Evolutionary conservation across 1,139 yeast species (phyloP).

Genomic region (Diutina rugosa): DNA sequence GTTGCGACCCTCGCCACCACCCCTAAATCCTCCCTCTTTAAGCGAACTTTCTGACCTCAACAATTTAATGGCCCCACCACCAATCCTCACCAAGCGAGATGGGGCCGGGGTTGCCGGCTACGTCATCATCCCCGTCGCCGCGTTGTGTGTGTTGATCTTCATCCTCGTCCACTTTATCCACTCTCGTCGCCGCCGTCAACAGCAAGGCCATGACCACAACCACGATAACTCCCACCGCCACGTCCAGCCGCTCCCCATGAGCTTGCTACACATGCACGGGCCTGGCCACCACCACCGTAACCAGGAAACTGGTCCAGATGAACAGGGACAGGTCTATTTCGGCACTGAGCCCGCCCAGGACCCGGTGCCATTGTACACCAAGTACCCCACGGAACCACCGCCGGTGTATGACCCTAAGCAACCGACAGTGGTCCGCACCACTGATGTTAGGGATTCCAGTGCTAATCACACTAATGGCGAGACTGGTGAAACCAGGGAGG

Average conservation of each 20-base stretch:
- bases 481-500: background rate
- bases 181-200: background rate
- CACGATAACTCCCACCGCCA: background rate
- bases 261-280: background rate
- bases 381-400: background rate
- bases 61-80: background rate
- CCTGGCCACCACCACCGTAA: background rate
- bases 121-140: background rate
- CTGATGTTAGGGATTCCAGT: background rate
- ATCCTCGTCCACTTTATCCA: background rate
- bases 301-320: background rate
- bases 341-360: background rate
- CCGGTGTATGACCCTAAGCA: background rate
- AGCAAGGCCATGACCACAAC: background rate
- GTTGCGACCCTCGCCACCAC: background rate
- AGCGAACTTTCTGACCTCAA: background rate
- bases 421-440: background rate
- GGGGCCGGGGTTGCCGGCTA: background rate
- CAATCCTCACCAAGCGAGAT: background rate
- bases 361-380: background rate
- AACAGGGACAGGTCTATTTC: background rate
- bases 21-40: too few species aligned
- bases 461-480: background rate
- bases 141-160: background rate
- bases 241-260: background rate